Conservation (phyloP, 768 basidiomycete genomes). For the Dentipellis fragilis region DNA sequence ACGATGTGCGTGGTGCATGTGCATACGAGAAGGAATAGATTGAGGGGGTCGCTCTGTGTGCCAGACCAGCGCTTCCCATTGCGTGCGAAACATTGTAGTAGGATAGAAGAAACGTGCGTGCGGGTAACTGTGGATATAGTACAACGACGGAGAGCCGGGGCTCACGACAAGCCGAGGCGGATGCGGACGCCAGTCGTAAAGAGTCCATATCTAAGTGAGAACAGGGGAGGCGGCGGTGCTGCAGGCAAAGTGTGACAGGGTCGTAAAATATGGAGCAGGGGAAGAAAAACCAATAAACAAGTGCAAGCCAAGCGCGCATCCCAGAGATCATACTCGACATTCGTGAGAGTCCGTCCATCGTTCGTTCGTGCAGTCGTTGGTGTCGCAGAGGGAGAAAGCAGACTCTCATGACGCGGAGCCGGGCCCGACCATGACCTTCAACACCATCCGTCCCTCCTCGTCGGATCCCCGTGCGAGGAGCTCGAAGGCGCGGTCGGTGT, state of each 20-base stretch:
- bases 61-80: not conserved
- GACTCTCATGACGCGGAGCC: constrained; percentile 1
- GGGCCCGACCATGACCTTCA: constrained; percentile 79
- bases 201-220: not conserved
- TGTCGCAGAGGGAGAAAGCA: not conserved
- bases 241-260: not conserved
- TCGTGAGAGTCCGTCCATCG: not conserved
- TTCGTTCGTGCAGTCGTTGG: not conserved
- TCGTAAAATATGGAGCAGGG: not conserved
- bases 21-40: no score
- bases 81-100: not conserved
- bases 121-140: not conserved
- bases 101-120: no score
- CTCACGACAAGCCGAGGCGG: not conserved
- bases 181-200: not conserved
- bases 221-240: not conserved
- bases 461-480: constrained; percentile 70
- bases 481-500: constrained; percentile 72
- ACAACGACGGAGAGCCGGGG: not conserved
- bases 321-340: not conserved
- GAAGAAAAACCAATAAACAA: not conserved
- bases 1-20: no score
- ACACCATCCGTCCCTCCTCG: constrained; percentile 68
- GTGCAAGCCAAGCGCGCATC: not conserved
- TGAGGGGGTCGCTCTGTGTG: not conserved